Evolutionary conservation across 768 basidiomycete species (phyloP).

Genomic region (Pulveroboletus sp.): DNA sequence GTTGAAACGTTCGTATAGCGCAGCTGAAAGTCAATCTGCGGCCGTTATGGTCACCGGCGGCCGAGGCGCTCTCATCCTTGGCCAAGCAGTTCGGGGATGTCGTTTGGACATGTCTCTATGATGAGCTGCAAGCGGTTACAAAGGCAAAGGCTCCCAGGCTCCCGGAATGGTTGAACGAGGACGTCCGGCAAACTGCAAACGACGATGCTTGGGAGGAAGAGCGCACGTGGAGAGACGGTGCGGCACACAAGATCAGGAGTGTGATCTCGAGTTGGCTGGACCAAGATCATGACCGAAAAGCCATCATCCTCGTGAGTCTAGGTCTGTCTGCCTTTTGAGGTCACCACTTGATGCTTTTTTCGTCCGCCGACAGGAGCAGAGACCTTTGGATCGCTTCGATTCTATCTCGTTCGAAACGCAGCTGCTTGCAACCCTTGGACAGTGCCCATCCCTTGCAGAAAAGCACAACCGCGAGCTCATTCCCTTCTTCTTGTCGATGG

Average conservation of each 20-base stretch:
- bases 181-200: conserved; percentile 17
- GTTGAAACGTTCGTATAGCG: conserved; percentile 39
- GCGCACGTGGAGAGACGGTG: conserved; percentile 72
- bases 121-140: conserved; percentile 46
- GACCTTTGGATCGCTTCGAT: conserved; percentile 60
- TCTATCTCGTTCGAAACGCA: conserved; percentile 73
- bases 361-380: conserved; percentile 34
- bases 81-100: conserved; percentile 58
- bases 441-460: conserved; percentile 70
- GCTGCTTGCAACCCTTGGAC: conserved; percentile 65
- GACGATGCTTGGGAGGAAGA: conserved; percentile 58
- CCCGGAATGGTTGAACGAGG: conserved; percentile 27
- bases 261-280: conserved; percentile 48
- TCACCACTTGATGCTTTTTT: neutral
- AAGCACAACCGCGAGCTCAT: conserved; percentile 85
- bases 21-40: conserved; percentile 92
- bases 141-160: neutral
- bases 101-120: conserved; percentile 70
- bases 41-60: conserved; percentile 84
- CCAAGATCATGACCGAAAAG: conserved; percentile 23
- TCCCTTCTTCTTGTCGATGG: conserved; percentile 69
- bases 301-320: conserved; percentile 34
- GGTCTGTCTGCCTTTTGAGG: neutral
- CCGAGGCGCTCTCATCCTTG: conserved; percentile 54
- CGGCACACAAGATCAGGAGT: conserved; percentile 55